A percentile compares a stretch with the other conserved stretches of the same genome.
Evolutionary conservation across 129 eudicot genomes (phyloP).

Genomic region (Helianthus tuberosus): DNA sequence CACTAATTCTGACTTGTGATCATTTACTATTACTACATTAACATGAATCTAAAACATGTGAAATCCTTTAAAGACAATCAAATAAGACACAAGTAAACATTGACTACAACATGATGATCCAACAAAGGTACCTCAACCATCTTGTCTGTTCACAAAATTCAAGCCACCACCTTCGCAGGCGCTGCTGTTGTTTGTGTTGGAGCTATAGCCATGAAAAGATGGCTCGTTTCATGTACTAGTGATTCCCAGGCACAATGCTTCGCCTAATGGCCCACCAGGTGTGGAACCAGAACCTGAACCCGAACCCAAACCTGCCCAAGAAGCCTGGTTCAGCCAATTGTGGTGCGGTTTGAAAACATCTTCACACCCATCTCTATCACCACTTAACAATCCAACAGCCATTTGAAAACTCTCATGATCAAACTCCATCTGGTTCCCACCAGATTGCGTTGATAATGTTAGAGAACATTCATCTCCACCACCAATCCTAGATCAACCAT

Average conservation of each 20-base stretch:
- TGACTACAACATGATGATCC: background rate
- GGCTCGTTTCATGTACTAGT: conserved; percentile 16
- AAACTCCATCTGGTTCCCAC: conserved; percentile 33
- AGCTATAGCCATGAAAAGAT: conserved; percentile 36
- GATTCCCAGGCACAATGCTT: conserved; percentile 69
- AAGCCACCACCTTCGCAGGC: conserved; percentile 41
- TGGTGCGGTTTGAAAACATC: conserved; percentile 26
- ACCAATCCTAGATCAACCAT: conserved; percentile 53
- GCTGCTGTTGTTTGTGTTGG: conserved; percentile 37
- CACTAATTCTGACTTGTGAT: no score
- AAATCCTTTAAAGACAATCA: conserved; percentile 1
- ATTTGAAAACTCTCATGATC: conserved; percentile 1
- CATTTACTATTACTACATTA: no score
- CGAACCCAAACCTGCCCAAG: conserved; percentile 40
- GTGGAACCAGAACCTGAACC: conserved; percentile 22
- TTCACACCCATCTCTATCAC: conserved; percentile 5
- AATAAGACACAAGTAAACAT: background rate
- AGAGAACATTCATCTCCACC: conserved; percentile 45
- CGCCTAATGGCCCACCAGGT: conserved; percentile 83
- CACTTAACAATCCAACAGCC: conserved; percentile 7
- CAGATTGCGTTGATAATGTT: conserved; percentile 52
- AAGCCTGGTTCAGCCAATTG: conserved; percentile 41
- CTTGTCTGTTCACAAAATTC: background rate
- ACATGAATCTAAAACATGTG: no score
- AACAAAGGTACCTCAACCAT: background rate